These are phyloP conservation scores for Pichia sp. DNA, from an alignment of 1,139 yeast genomes.

Conservation along the genomic window DNA sequence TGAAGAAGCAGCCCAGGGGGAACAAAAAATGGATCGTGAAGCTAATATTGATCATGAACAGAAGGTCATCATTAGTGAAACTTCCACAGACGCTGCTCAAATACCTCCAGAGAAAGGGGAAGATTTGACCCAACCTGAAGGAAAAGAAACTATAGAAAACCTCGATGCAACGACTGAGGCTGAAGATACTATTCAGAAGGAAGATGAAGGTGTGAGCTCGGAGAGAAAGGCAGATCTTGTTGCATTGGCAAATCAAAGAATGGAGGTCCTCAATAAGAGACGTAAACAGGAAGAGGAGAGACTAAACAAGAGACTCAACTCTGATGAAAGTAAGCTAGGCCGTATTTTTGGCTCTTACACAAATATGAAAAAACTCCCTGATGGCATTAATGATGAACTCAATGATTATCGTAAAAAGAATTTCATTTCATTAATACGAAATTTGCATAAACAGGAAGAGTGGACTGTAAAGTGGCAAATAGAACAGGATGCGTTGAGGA, in stretches of 20 bases:
- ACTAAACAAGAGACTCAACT: slow-evolving; percentile 23
- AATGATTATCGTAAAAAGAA: slow-evolving; percentile 29
- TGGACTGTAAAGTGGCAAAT: slow-evolving; percentile 24
- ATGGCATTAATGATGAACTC: slow-evolving; percentile 22
- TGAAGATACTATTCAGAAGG: slow-evolving; percentile 1
- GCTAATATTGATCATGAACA: slow-evolving; percentile 8
- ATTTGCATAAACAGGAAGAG: slow-evolving; percentile 33
- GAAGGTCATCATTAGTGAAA: too few species aligned
- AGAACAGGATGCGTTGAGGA: slow-evolving; percentile 26
- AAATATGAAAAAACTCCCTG: slow-evolving; percentile 26
- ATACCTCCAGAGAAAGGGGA: too few species aligned
- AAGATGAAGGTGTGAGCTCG: background rate
- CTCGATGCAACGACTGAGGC: slow-evolving; percentile 1
- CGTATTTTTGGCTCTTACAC: slow-evolving; percentile 42
- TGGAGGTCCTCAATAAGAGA: slow-evolving; percentile 29
- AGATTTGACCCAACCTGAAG: too few species aligned
- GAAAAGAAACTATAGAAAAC: too few species aligned
- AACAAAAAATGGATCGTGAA: slow-evolving; percentile 16
- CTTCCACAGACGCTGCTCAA: too few species aligned
- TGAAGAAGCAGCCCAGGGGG: slow-evolving; percentile 17
- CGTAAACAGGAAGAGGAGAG: slow-evolving; percentile 26
- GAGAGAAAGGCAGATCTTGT: slow-evolving; percentile 40
- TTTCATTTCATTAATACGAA: slow-evolving; percentile 32
- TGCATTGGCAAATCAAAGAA: slow-evolving; percentile 45
- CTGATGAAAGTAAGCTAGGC: slow-evolving; percentile 29